Evolutionary conservation across 495 filamentous ascomycete species (phyloP).

Genomic region (Sordaria brevicollis): DNA sequence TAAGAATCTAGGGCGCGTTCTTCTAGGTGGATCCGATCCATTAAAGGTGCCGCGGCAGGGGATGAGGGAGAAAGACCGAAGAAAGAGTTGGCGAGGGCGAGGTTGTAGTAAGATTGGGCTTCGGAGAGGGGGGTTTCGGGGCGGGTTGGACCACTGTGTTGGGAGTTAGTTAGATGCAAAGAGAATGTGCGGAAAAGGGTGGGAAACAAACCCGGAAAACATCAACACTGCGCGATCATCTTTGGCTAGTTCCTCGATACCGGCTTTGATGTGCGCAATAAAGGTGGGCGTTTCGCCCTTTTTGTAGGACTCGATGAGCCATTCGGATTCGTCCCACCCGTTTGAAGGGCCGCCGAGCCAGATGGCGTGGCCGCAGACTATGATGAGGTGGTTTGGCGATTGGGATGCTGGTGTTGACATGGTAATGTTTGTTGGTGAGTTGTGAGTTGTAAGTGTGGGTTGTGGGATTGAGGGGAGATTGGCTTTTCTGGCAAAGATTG

Average conservation of each 20-base stretch:
- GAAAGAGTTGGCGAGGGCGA: slow-evolving; percentile 30
- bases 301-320: slow-evolving; percentile 67
- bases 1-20: slow-evolving; percentile 67
- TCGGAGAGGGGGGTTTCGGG: slow-evolving; percentile 46
- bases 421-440: not conserved
- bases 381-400: slow-evolving; percentile 48
- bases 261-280: slow-evolving; percentile 57
- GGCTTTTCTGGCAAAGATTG: not conserved
- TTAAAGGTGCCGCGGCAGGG: not conserved
- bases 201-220: slow-evolving; percentile 54
- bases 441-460: not conserved
- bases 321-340: slow-evolving; percentile 53
- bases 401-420: slow-evolving; percentile 1
- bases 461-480: not conserved
- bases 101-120: slow-evolving; percentile 53
- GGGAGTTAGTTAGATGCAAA: not conserved
- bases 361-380: slow-evolving; percentile 77
- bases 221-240: slow-evolving; percentile 39
- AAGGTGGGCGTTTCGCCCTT: slow-evolving; percentile 62
- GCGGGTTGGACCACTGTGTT: slow-evolving; percentile 51
- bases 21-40: slow-evolving; percentile 42
- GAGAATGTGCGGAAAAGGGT: not conserved
- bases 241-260: slow-evolving; percentile 37
- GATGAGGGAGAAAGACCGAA: slow-evolving; percentile 26
- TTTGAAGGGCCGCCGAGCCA: slow-evolving; percentile 54